A percentile compares a stretch with the other conserved stretches of the same genome.
These are phyloP conservation scores for Chytriomyces sp. DNA, from an alignment of 192 early-diverging fungal species.

Conservation along the genomic window DNA sequence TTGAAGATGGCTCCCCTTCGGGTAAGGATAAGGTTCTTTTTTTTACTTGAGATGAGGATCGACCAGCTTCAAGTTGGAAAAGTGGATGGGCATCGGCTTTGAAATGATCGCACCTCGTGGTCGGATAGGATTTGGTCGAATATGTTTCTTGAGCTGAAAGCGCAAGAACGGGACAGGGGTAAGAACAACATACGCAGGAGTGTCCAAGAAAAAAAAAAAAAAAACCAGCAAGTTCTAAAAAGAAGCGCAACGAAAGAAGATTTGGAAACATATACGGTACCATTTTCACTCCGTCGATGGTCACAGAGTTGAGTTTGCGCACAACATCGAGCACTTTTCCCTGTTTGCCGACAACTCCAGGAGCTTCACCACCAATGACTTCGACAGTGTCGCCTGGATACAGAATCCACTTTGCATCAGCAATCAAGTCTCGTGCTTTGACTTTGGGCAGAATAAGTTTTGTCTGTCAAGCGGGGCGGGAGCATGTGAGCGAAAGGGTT, in stretches of 20 bases:
- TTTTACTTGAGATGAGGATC: conserved; percentile 58
- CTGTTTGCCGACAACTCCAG: conserved; percentile 56
- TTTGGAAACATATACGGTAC: conserved; percentile 17
- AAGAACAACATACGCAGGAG: not conserved
- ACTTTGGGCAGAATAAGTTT: conserved; percentile 32
- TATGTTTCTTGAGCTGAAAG: conserved; percentile 54
- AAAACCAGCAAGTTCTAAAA: conserved; percentile 9
- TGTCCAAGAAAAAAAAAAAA: conserved; percentile 2
- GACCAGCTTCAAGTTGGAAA: conserved; percentile 72
- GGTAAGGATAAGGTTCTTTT: not conserved
- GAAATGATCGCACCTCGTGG: conserved; percentile 60
- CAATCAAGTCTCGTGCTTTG: conserved; percentile 19
- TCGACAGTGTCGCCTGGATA: conserved; percentile 49
- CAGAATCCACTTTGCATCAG: conserved; percentile 17
- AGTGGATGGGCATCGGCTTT: conserved; percentile 72
- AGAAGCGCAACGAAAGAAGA: not conserved
- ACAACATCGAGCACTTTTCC: conserved; percentile 67
- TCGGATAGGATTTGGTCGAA: conserved; percentile 60
- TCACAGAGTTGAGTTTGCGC: conserved; percentile 67
- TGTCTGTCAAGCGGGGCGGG: not conserved
- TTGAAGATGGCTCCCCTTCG: not conserved
- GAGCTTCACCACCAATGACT: conserved; percentile 58
- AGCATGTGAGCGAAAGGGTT: no score
- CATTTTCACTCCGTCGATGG: conserved; percentile 64
- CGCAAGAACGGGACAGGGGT: not conserved